These are phyloP conservation scores for Fusarium cicatricum DNA, from an alignment of 2,329 filamentous ascomycete species.

Conservation along the genomic window DNA sequence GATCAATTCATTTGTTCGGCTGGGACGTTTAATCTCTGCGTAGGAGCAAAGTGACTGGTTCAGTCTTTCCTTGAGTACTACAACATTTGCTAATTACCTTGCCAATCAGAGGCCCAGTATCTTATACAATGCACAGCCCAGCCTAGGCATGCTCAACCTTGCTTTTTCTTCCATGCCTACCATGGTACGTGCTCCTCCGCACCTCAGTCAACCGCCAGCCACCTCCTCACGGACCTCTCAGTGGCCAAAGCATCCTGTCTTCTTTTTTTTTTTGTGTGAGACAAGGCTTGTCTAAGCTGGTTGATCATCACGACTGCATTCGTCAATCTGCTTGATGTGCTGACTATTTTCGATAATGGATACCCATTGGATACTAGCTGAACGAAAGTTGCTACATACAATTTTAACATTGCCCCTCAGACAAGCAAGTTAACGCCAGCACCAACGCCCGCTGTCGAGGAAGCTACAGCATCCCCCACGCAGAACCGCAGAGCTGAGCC, in stretches of 20 bases:
- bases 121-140: background rate
- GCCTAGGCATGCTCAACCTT: constrained; percentile 14
- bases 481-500: constrained; percentile 23
- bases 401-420: background rate
- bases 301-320: constrained; percentile 36
- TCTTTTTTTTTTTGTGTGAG: constrained; percentile 12
- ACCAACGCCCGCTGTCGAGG: constrained; percentile 1
- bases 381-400: background rate
- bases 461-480: constrained; percentile 21
- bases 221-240: constrained; percentile 32
- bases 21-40: too few relatives aligned
- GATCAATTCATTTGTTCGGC: too few relatives aligned
- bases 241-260: constrained; percentile 33
- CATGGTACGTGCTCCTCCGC: constrained; percentile 28
- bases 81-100: background rate
- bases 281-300: constrained; percentile 38
- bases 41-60: too few relatives aligned
- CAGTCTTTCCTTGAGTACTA: too few relatives aligned
- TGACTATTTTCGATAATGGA: constrained; percentile 23
- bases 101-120: background rate
- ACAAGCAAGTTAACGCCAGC: background rate
- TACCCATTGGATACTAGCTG: constrained; percentile 12
- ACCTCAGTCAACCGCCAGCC: constrained; percentile 28
- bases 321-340: constrained; percentile 22
- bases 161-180: constrained; percentile 26